phyloP scores from a whole-genome alignment of 2,329 filamentous ascomycete species.

The Alternaria triticina region DNA sequence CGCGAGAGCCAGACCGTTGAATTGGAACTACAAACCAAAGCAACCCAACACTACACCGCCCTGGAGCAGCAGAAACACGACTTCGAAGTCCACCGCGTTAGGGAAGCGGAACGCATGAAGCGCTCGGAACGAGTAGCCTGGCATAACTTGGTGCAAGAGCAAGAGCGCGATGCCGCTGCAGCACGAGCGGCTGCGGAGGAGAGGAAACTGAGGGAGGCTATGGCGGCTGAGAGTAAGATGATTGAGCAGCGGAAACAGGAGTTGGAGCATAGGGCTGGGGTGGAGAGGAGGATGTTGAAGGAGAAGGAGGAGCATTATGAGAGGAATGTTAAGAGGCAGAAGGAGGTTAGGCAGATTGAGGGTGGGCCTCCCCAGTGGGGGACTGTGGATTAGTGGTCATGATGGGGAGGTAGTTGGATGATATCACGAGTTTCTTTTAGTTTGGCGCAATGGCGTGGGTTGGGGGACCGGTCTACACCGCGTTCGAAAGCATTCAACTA shows the following conservation, averaged over 20 bases:
- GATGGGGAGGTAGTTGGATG: not conserved
- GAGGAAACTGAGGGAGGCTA: slow-evolving; percentile 20
- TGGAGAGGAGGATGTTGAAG: slow-evolving; percentile 36
- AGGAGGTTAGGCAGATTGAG: slow-evolving; percentile 39
- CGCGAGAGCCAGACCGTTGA: slow-evolving; percentile 37
- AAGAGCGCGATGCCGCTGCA: slow-evolving; percentile 35
- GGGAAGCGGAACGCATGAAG: slow-evolving; percentile 40
- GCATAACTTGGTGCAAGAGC: slow-evolving; percentile 38
- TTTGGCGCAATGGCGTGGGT: not conserved
- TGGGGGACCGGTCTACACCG: not conserved
- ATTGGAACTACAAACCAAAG: slow-evolving; percentile 24
- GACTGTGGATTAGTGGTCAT: slow-evolving; percentile 30
- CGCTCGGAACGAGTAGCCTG: slow-evolving; percentile 37
- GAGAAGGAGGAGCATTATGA: slow-evolving; percentile 45
- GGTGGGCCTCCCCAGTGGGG: slow-evolving; percentile 31
- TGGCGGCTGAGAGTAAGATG: slow-evolving; percentile 26
- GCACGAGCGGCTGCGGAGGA: slow-evolving; percentile 32
- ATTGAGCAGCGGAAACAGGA: slow-evolving; percentile 33
- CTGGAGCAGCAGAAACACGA: slow-evolving; percentile 42
- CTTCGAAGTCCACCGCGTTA: slow-evolving; percentile 38
- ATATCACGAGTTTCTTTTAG: not conserved
- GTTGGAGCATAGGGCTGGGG: slow-evolving; percentile 32
- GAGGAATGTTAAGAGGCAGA: slow-evolving; percentile 41
- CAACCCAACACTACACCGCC: slow-evolving; percentile 24
- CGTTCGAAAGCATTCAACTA: no score